Conservation (phyloP, 441 rosid species). For the Jatropha podagrica region DNA sequence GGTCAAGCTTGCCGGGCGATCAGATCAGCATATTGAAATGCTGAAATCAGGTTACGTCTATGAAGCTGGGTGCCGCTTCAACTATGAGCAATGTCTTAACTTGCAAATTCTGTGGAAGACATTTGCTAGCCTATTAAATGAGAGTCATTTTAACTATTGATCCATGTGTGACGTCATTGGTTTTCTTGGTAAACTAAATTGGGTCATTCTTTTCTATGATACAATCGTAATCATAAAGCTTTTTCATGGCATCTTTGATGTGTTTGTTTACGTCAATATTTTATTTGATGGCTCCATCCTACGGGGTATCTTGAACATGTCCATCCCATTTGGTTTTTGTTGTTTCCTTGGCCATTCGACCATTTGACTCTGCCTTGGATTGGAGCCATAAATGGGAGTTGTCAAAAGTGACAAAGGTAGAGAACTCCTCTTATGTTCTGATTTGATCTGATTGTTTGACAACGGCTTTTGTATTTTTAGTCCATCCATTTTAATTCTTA, state of each 20-base stretch:
- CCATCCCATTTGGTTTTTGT: background rate
- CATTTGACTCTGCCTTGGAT: background rate
- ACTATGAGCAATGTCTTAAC: background rate
- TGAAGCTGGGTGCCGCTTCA: background rate
- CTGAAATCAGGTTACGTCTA: background rate
- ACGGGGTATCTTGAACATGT: background rate
- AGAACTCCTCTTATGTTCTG: background rate
- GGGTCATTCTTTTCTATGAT: background rate
- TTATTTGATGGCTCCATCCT: background rate
- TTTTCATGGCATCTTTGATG: background rate
- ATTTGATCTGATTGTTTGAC: background rate
- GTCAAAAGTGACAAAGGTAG: background rate
- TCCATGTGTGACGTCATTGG: background rate
- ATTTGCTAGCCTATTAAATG: no score
- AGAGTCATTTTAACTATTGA: background rate
- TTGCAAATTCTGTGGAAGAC: no score
- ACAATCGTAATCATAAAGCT: background rate
- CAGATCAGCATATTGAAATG: background rate
- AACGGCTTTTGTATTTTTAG: background rate
- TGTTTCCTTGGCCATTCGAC: background rate
- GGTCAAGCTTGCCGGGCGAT: background rate
- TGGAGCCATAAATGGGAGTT: background rate
- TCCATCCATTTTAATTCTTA: no score
- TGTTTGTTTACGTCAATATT: background rate
- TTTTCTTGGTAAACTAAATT: background rate